Evolutionary conservation across 768 basidiomycete species (phyloP), one percentile per base, ranked within the genome.

Genomic region (Tricholoma saponaceum): DNA sequence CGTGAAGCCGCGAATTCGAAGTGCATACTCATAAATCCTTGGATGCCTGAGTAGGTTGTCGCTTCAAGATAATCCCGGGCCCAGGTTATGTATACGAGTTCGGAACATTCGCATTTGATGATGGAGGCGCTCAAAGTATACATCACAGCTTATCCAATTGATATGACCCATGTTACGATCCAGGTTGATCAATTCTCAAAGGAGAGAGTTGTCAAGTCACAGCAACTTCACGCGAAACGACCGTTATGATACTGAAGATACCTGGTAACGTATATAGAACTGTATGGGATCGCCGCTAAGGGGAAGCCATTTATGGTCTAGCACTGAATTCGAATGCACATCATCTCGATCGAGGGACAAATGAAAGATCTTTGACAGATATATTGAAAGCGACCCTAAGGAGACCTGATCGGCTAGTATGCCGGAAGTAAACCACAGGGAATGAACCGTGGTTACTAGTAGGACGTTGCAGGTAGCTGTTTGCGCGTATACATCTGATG

Each of bases 351-450:
- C 57, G 62, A 64, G 58, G 55, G 55, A 52, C 53, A 51, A 53
- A 60, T 64, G 69, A 68, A 67, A 69, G 68, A 71, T 70, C 65
- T 18, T 30, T 50, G 16, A 63, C 70, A 64, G 67, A 64, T 61
- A 61, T 67, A 61, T 51, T 52, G 52, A 47, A 46, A 16, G 50
- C 58, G 60, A 61, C 62, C 65, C 62, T 63, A 66, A 61, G 56
- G 52, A 59, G 44, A 55, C 55, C 61, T 55, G 60, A 58, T 60
- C 60, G 61, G 61, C 57, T 61, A 33, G 62, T 64, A 43, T 61
- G 57, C 64, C 68, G 66, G 62, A 63, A 66, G 53, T 59, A 50
- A 52, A 47, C 35, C 57, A 55, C 51, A 44, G 50, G 58, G 51
- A 50, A 55, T 58, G 56, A 65, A 54, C 58, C 60, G 59, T 54